Evolutionary conservation across 2,329 filamentous ascomycete species (phyloP).

Genomic region (Lachnellula suecica): DNA sequence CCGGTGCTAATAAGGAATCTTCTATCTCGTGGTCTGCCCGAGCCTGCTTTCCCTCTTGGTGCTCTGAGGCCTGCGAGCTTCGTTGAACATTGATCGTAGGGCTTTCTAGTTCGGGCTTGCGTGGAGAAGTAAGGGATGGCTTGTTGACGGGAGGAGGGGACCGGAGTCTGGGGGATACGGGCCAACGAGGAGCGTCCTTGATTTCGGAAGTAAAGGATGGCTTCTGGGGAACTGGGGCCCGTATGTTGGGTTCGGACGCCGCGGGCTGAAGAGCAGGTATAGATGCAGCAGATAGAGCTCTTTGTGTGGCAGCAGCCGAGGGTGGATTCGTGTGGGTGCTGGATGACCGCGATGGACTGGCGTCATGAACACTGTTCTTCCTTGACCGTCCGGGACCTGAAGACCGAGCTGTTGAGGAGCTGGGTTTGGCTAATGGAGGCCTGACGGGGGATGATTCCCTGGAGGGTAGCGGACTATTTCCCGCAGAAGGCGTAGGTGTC

Average conservation of each 20-base stretch:
- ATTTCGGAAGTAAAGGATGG: slow-evolving; percentile 47
- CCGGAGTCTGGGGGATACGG: slow-evolving; percentile 72
- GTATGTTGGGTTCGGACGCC: slow-evolving; percentile 58
- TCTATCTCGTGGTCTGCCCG: slow-evolving; percentile 27
- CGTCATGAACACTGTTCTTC: slow-evolving; percentile 64
- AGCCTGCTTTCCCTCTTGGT: slow-evolving; percentile 26
- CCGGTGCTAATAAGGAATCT: slow-evolving; percentile 32
- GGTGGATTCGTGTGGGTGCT: slow-evolving; percentile 52
- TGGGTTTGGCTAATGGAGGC: slow-evolving; percentile 26
- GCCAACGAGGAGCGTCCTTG: slow-evolving; percentile 68
- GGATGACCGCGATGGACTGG: slow-evolving; percentile 57
- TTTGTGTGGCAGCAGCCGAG: slow-evolving; percentile 62
- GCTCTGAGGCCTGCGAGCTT: slow-evolving; percentile 41
- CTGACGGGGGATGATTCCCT: slow-evolving; percentile 46
- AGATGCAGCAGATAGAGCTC: slow-evolving; percentile 66
- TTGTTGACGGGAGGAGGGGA: slow-evolving; percentile 68
- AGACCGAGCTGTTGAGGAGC: slow-evolving; percentile 24
- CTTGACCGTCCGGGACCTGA: slow-evolving; percentile 51
- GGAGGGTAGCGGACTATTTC: slow-evolving; percentile 45
- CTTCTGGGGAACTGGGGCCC: slow-evolving; percentile 66
- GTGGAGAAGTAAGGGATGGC: slow-evolving; percentile 43
- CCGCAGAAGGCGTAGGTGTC: slow-evolving; percentile 33
- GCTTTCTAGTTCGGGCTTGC: slow-evolving; percentile 49
- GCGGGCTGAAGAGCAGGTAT: slow-evolving; percentile 65
- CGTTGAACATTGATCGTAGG: slow-evolving; percentile 54